Evolutionary conservation across 2,329 filamentous ascomycete species (phyloP).

Genomic region (Fusarium marasasianum): DNA sequence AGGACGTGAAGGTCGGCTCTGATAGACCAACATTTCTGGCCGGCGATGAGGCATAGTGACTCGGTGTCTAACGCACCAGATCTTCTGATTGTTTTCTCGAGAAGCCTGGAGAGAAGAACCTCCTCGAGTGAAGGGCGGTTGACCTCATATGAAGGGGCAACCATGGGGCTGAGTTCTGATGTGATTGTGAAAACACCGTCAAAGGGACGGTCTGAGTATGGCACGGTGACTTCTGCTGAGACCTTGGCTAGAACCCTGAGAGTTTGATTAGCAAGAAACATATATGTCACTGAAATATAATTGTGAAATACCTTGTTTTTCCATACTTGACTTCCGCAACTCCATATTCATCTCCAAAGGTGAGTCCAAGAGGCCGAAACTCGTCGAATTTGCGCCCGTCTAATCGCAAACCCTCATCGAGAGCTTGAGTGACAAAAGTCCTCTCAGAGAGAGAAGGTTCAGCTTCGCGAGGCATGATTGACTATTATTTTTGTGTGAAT

Average conservation of each 20-base stretch:
- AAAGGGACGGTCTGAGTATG: conserved; percentile 88
- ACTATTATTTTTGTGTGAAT: conserved; percentile 20
- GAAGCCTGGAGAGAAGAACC: conserved; percentile 83
- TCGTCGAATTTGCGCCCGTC: conserved; percentile 86
- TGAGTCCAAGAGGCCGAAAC: conserved; percentile 79
- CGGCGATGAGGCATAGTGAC: conserved; percentile 91
- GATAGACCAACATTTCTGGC: conserved; percentile 89
- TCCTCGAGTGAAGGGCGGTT: conserved; percentile 86
- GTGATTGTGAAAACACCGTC: conserved; percentile 95
- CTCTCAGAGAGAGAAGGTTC: conserved; percentile 91
- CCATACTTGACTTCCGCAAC: conserved; percentile 87
- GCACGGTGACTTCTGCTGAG: conserved; percentile 87
- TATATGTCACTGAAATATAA: neutral
- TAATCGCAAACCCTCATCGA: conserved; percentile 81
- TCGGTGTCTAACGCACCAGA: conserved; percentile 95
- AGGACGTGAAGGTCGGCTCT: conserved; percentile 92
- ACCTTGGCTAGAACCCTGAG: conserved; percentile 82
- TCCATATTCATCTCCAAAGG: conserved; percentile 91
- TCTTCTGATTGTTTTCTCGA: conserved; percentile 93
- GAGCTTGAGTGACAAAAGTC: conserved; percentile 83
- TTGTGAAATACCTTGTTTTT: conserved; percentile 77
- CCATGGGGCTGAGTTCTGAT: conserved; percentile 91
- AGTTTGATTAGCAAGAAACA: conserved; percentile 9
- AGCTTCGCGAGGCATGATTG: conserved; percentile 87
- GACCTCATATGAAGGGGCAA: conserved; percentile 87